Evolutionary conservation across 2,329 filamentous ascomycete genomes (phyloP).

Genomic region (Rhexocercosporidium sp.): DNA sequence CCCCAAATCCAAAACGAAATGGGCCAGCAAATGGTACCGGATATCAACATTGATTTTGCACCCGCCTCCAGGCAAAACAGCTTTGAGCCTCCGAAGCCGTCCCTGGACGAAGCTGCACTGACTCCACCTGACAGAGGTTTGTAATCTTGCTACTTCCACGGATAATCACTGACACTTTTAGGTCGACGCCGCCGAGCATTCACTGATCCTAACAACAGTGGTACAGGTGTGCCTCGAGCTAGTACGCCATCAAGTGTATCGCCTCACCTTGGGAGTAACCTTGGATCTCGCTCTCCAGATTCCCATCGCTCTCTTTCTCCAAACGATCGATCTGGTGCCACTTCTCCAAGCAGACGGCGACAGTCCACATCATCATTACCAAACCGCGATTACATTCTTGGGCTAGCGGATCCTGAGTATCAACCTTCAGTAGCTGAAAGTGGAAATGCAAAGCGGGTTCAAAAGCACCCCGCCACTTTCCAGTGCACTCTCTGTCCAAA

Average conservation of each 20-base stretch:
- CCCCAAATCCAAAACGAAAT: conserved; percentile 61
- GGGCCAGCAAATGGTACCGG: conserved; percentile 79
- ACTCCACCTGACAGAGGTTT: conserved; percentile 78
- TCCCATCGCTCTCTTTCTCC: conserved; percentile 62
- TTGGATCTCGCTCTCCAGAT: conserved; percentile 50
- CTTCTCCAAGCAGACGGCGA: conserved; percentile 54
- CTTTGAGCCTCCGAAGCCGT: conserved; percentile 69
- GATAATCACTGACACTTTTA: conserved; percentile 32
- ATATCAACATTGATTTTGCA: conserved; percentile 93
- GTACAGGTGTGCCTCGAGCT: conserved; percentile 51
- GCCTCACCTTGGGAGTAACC: conserved; percentile 58
- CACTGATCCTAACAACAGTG: conserved; percentile 43
- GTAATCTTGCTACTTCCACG: conserved; percentile 25
- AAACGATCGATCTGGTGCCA: conserved; percentile 57
- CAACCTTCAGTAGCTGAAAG: conserved; percentile 67
- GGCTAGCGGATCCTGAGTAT: conserved; percentile 86
- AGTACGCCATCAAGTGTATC: conserved; percentile 58
- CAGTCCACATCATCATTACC: conserved; percentile 64
- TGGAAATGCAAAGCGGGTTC: conserved; percentile 74
- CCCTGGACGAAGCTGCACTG: conserved; percentile 75
- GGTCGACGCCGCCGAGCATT: conserved; percentile 43
- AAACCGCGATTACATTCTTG: conserved; percentile 80
- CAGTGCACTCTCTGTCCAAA: conserved; percentile 94
- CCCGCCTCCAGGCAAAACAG: conserved; percentile 71
- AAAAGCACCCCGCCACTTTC: conserved; percentile 97